Evolutionary conservation across 2,329 filamentous ascomycete species (phyloP).

Genomic region (Penicillium occitanis): DNA sequence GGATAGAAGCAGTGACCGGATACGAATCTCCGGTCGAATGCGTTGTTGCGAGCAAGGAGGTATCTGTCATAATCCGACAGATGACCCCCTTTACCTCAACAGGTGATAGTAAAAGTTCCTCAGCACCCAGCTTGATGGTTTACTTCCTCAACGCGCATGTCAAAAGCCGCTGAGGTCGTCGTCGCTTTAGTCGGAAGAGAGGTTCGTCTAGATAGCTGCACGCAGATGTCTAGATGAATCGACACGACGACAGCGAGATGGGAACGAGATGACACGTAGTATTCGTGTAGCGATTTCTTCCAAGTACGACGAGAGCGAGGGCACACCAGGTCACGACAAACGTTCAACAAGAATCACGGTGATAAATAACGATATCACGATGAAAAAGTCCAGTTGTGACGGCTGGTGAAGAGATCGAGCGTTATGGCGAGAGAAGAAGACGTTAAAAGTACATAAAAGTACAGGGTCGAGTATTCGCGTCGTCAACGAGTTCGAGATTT

Average conservation of each 20-base stretch:
- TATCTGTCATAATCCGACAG: conserved; percentile 58
- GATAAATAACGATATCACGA: neutral
- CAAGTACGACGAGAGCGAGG: neutral
- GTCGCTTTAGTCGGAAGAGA: neutral
- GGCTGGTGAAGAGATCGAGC: neutral
- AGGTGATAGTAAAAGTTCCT: conserved; percentile 23
- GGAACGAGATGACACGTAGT: conserved; percentile 9
- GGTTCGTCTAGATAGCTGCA: neutral
- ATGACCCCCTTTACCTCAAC: conserved; percentile 42
- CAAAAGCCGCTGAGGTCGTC: conserved; percentile 20
- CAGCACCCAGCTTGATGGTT: conserved; percentile 23
- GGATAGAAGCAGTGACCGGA: conserved; percentile 48
- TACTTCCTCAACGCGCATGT: conserved; percentile 22
- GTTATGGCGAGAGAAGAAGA: conserved; percentile 9
- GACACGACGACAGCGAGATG: conserved; percentile 4
- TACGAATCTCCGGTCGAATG: conserved; percentile 48
- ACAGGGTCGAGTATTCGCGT: conserved; percentile 9
- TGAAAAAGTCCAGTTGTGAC: neutral
- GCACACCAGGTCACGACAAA: neutral
- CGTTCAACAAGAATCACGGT: neutral
- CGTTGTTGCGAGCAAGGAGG: conserved; percentile 51
- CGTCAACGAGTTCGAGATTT: conserved; percentile 15
- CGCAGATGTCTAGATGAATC: neutral
- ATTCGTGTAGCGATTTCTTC: neutral
- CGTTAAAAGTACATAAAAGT: neutral